phyloP scores from a whole-genome alignment of 306 rosid genomes.

The Pachyrhizus erosus region DNA sequence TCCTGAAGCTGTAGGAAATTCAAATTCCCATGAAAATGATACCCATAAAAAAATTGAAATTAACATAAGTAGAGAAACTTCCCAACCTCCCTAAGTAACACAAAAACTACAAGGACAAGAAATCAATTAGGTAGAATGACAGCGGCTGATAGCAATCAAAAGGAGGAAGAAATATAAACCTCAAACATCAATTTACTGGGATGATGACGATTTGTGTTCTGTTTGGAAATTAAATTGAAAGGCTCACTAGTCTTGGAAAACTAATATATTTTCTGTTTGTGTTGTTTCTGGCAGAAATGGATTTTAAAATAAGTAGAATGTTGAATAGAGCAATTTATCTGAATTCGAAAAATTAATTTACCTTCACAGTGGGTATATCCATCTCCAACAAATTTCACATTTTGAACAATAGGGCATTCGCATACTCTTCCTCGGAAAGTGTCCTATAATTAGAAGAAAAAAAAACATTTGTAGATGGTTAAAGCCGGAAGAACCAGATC shows the following conservation, averaged over 20 bases:
- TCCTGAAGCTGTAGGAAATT: conserved; percentile 73
- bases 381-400: conserved; percentile 82
- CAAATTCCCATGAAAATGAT: conserved; percentile 30
- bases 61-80: conserved; percentile 8
- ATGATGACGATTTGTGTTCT: conserved; percentile 21
- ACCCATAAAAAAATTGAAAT: neutral
- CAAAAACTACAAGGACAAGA: conserved; percentile 18
- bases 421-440: conserved; percentile 97
- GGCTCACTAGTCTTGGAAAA: too few species aligned
- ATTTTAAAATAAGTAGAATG: conserved; percentile 9
- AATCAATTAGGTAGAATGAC: conserved; percentile 1
- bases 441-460: conserved; percentile 59
- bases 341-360: conserved; percentile 45
- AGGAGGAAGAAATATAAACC: neutral
- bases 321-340: conserved; percentile 12
- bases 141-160: neutral
- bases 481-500: conserved; percentile 21
- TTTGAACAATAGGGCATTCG: conserved; percentile 88
- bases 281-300: neutral
- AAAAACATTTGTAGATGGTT: conserved; percentile 1
- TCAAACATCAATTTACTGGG: conserved; percentile 22
- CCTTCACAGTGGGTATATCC: conserved; percentile 95
- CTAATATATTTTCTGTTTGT: neutral
- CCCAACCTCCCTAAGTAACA: neutral
- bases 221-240: neutral